These are phyloP conservation scores for Aquilaria yunnanensis DNA, from an alignment of 345 rosid genomes.

Conservation along the genomic window DNA sequence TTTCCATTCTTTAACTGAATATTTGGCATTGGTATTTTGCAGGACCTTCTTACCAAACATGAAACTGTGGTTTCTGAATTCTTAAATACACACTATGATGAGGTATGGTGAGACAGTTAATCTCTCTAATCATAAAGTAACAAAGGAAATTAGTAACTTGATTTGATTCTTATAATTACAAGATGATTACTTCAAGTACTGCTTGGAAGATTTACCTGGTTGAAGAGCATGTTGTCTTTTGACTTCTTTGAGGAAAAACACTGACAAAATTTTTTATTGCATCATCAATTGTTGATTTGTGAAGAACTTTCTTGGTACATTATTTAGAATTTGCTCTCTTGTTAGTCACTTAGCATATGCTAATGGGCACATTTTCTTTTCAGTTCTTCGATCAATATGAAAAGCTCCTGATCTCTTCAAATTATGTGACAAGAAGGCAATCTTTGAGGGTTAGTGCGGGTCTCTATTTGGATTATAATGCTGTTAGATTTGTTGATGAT, in stretches of 20 bases:
- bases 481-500: not conserved
- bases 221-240: not conserved
- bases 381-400: conserved; percentile 91
- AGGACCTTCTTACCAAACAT: conserved; percentile 88
- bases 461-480: conserved; percentile 1
- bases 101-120: conserved; percentile 38
- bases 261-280: not conserved
- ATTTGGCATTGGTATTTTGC: conserved; percentile 15
- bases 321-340: not conserved
- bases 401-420: conserved; percentile 76
- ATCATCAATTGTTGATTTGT: not conserved
- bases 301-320: conserved; percentile 15
- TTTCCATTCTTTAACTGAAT: not conserved
- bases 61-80: conserved; percentile 60
- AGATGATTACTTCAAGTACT: too few species aligned
- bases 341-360: conserved; percentile 18
- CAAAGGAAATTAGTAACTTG: too few species aligned
- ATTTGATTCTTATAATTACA: too few species aligned
- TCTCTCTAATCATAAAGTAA: not conserved
- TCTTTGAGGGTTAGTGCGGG: conserved; percentile 71
- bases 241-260: not conserved
- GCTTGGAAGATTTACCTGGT: not conserved
- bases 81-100: conserved; percentile 64
- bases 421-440: conserved; percentile 96
- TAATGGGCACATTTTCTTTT: conserved; percentile 24